Conservation (phyloP, 139 green algal species). For the Chlorella sp. region DNA sequence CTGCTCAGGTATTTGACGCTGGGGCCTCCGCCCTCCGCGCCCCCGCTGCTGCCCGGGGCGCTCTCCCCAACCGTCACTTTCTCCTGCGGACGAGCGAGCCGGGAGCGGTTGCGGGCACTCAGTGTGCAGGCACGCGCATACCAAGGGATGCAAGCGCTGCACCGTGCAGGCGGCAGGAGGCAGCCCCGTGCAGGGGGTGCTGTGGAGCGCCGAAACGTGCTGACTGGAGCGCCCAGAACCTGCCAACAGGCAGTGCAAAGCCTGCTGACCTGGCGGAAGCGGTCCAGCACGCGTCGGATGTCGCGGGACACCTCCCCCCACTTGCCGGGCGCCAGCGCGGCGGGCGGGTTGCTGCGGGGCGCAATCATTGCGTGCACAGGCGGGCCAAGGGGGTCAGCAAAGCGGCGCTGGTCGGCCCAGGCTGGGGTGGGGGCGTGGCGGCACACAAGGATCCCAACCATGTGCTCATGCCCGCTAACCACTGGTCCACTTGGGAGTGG, state of each 20-base stretch:
- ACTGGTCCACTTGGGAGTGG: no score
- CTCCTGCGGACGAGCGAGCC: neutral
- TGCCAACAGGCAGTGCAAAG: no score
- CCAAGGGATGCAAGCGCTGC: no score
- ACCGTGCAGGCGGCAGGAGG: no score
- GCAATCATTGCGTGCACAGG: no score
- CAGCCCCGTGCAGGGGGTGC: no score
- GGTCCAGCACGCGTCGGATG: conserved; percentile 40
- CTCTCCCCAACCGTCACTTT: conserved; percentile 35
- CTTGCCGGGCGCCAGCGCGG: conserved; percentile 31
- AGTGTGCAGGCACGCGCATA: no score
- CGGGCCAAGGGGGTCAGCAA: no score
- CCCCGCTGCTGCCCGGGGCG: neutral
- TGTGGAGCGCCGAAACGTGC: no score
- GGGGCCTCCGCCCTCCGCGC: neutral
- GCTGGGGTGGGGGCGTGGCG: neutral
- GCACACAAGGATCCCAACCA: neutral
- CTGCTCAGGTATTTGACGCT: conserved; percentile 83
- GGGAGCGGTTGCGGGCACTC: no score
- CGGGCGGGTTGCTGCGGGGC: conserved; percentile 10
- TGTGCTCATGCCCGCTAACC: neutral
- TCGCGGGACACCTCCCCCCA: conserved; percentile 36
- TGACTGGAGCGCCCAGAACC: no score
- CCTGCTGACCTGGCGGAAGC: conserved; percentile 25
- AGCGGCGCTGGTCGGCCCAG: no score